Evolutionary conservation across 345 rosid species (phyloP).

Genomic region (Mallotus nudiflorus): DNA sequence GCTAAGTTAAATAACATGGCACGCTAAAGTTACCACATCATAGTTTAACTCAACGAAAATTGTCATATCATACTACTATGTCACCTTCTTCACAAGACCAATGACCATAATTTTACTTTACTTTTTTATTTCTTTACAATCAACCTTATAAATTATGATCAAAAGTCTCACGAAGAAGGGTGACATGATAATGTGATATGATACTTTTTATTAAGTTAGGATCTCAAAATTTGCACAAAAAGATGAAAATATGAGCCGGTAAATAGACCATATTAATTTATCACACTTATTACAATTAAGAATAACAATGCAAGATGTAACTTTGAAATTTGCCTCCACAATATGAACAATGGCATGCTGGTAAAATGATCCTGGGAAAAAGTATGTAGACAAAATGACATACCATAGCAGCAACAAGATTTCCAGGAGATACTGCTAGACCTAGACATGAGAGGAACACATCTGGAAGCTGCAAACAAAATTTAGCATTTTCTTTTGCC

Average conservation of each 20-base stretch:
- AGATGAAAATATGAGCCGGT: not conserved
- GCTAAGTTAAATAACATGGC: no score
- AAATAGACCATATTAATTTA: not conserved
- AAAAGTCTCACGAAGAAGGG: no score
- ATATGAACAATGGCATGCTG: not conserved
- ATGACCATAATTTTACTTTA: no score
- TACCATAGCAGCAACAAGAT: conserved; percentile 81
- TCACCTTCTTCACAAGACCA: no score
- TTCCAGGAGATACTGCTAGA: conserved; percentile 78
- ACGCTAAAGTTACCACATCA: no score
- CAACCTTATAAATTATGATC: no score
- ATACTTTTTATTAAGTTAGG: no score
- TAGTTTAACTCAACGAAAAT: no score
- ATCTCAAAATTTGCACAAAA: not conserved
- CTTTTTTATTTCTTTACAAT: no score
- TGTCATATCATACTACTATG: no score
- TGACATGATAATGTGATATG: no score
- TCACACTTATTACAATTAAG: not conserved
- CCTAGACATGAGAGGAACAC: conserved; percentile 76
- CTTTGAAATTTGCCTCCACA: not conserved
- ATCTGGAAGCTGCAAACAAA: conserved; percentile 73
- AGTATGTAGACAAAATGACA: conserved; percentile 15
- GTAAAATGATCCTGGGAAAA: not conserved
- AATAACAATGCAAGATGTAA: not conserved
- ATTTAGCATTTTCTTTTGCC: conserved; percentile 20